Percentiles rank a stretch among this genome's conserved stretches.
phyloP scores from a whole-genome alignment of 1,284 basidiomycete genomes.

The Leccinum griseonigrum region DNA sequence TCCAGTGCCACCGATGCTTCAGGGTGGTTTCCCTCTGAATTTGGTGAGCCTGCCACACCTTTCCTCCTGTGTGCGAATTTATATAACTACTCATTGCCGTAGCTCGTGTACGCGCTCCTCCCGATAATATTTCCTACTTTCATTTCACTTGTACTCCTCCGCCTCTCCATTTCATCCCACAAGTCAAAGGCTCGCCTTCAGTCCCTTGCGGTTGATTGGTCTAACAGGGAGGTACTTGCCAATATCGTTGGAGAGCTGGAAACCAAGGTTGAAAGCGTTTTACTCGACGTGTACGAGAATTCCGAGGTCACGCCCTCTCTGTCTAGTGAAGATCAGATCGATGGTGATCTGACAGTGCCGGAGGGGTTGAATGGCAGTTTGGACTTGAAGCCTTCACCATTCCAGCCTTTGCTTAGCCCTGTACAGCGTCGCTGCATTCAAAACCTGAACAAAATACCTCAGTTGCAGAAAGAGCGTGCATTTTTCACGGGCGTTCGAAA shows the following conservation, averaged over 20 bases:
- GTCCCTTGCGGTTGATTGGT: conserved; percentile 51
- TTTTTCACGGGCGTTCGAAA: conserved; percentile 60
- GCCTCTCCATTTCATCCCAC: conserved; percentile 50
- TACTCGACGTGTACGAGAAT: conserved; percentile 36
- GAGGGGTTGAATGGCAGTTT: conserved; percentile 10
- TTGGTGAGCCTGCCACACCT: conserved; percentile 47
- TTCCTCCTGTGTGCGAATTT: neutral
- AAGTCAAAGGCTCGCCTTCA: conserved; percentile 60
- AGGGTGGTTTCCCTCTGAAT: conserved; percentile 69
- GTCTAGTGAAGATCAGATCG: neutral
- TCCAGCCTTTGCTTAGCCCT: conserved; percentile 51
- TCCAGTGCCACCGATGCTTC: conserved; percentile 62
- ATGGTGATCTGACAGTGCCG: neutral
- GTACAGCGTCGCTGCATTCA: conserved; percentile 50
- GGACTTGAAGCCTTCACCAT: conserved; percentile 18
- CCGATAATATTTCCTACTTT: conserved; percentile 65
- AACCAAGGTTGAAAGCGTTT: conserved; percentile 51
- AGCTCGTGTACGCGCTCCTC: conserved; percentile 55
- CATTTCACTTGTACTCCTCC: conserved; percentile 48
- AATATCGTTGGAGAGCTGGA: conserved; percentile 57
- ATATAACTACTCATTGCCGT: conserved; percentile 26
- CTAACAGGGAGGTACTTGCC: conserved; percentile 44
- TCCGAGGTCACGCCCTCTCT: conserved; percentile 9
- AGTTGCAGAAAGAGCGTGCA: conserved; percentile 62
- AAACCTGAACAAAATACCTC: conserved; percentile 62